Conservation (phyloP, 805 yeast genomes). For the Priceomyces castillae region DNA sequence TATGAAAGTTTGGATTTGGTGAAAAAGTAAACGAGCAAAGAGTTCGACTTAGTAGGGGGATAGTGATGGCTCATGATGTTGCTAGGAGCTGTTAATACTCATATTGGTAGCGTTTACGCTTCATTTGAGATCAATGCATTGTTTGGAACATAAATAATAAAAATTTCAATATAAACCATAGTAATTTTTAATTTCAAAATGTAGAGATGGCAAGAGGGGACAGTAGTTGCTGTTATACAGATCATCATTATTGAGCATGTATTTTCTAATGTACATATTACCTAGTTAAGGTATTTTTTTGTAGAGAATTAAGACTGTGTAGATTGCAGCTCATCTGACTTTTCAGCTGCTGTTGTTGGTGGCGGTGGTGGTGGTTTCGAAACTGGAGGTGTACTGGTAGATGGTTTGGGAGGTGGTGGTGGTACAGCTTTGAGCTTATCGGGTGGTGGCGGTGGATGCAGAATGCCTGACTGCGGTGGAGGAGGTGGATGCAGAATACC, state of each 20-base stretch:
- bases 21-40: slow-evolving; percentile 5
- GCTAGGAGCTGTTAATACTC: not conserved
- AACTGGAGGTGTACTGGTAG: slow-evolving; percentile 6
- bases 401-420: slow-evolving; percentile 26
- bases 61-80: not conserved
- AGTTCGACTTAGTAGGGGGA: not conserved
- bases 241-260: no score
- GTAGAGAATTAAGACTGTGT: not conserved
- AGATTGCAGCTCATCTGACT: not conserved
- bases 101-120: not conserved
- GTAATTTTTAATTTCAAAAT: not conserved
- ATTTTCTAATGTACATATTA: no score
- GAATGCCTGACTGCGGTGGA: slow-evolving; percentile 11
- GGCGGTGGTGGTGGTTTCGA: slow-evolving; percentile 6
- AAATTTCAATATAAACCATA: not conserved
- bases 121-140: not conserved
- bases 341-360: not conserved
- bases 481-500: slow-evolving; percentile 17
- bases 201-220: no score
- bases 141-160: not conserved
- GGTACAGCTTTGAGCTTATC: slow-evolving; percentile 12
- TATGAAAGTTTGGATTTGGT: slow-evolving; percentile 46
- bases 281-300: no score
- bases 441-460: slow-evolving; percentile 28
- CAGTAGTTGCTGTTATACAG: no score